These are phyloP conservation scores for Scedosporium boydii DNA, from an alignment of 2,329 filamentous ascomycete species.

Conservation along the genomic window DNA sequence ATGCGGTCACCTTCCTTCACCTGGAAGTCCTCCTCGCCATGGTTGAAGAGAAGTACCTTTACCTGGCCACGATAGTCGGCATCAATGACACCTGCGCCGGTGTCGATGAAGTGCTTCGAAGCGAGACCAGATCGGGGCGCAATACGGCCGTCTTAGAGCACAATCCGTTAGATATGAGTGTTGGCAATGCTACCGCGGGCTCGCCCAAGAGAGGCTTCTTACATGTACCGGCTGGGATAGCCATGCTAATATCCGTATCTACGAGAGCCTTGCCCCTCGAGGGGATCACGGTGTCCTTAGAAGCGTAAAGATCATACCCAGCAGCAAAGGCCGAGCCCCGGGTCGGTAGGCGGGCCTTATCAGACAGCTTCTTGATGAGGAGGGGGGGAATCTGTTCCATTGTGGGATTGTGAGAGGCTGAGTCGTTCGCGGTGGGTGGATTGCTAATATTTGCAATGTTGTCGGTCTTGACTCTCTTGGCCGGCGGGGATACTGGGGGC, in stretches of 20 bases:
- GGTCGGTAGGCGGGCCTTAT: slow-evolving; percentile 72
- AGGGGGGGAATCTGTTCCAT: slow-evolving; percentile 39
- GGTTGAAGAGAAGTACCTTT: slow-evolving; percentile 92
- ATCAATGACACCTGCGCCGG: slow-evolving; percentile 92
- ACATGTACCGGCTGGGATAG: slow-evolving; percentile 86
- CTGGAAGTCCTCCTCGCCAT: slow-evolving; percentile 70
- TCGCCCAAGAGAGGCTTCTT: slow-evolving; percentile 23
- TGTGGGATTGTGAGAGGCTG: slow-evolving; percentile 15
- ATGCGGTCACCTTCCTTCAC: slow-evolving; percentile 82
- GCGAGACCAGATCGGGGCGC: slow-evolving; percentile 88
- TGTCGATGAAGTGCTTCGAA: slow-evolving; percentile 91
- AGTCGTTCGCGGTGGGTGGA: slow-evolving; percentile 10
- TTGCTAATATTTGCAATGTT: slow-evolving; percentile 14
- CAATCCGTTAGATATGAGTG: background rate
- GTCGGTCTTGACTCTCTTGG: slow-evolving; percentile 68
- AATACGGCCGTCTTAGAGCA: slow-evolving; percentile 66
- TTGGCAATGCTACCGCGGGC: background rate
- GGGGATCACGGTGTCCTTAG: slow-evolving; percentile 65
- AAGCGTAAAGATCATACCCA: slow-evolving; percentile 86
- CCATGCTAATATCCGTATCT: slow-evolving; percentile 84
- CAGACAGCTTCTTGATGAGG: slow-evolving; percentile 79
- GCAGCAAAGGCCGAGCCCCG: slow-evolving; percentile 83
- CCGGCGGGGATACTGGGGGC: slow-evolving; percentile 49
- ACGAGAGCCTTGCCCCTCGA: slow-evolving; percentile 77
- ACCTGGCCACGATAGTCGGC: slow-evolving; percentile 93